Percentiles rank a stretch among this genome's conserved stretches.
Evolutionary conservation across 2,329 filamentous ascomycete genomes (phyloP).

Genomic region (Rhynchosporium secalis): DNA sequence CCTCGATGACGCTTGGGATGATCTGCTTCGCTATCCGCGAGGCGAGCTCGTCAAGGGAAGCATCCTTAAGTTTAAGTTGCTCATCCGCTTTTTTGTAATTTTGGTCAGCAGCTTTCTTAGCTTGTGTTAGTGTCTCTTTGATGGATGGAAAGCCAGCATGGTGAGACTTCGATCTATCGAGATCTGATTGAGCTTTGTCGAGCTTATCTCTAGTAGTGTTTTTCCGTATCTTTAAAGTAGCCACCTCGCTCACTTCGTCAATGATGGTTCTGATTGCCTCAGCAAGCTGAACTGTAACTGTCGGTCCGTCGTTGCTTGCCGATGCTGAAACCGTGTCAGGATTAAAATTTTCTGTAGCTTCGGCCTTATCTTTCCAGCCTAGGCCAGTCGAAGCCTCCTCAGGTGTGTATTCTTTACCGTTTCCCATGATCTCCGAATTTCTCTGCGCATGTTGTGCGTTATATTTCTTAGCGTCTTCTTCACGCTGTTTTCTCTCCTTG

Average conservation of each 20-base stretch:
- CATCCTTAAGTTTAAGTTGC: conserved; percentile 12
- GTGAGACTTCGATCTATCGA: conserved; percentile 17
- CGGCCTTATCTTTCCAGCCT: not conserved
- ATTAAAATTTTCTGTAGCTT: not conserved
- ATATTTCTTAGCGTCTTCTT: conserved; percentile 3
- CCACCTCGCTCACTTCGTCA: conserved; percentile 11
- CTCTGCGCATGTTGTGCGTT: not conserved
- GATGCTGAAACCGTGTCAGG: not conserved
- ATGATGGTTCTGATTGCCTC: not conserved
- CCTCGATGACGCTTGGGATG: conserved; percentile 17
- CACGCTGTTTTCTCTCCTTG: conserved; percentile 7
- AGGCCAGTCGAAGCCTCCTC: not conserved
- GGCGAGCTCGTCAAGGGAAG: conserved; percentile 4
- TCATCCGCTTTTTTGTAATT: conserved; percentile 12
- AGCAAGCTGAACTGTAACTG: not conserved
- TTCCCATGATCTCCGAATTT: not conserved
- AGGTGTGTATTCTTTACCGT: not conserved
- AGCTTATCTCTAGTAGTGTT: conserved; percentile 11
- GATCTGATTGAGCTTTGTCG: conserved; percentile 16
- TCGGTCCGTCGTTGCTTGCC: not conserved
- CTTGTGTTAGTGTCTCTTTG: conserved; percentile 22
- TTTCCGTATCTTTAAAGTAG: conserved; percentile 11
- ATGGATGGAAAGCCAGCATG: conserved; percentile 27
- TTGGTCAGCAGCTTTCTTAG: conserved; percentile 22
- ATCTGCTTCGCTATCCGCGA: conserved; percentile 9